These are phyloP conservation scores for Euryodendron excelsum DNA, from an alignment of 148 eudicot genomes.

Conservation along the genomic window DNA sequence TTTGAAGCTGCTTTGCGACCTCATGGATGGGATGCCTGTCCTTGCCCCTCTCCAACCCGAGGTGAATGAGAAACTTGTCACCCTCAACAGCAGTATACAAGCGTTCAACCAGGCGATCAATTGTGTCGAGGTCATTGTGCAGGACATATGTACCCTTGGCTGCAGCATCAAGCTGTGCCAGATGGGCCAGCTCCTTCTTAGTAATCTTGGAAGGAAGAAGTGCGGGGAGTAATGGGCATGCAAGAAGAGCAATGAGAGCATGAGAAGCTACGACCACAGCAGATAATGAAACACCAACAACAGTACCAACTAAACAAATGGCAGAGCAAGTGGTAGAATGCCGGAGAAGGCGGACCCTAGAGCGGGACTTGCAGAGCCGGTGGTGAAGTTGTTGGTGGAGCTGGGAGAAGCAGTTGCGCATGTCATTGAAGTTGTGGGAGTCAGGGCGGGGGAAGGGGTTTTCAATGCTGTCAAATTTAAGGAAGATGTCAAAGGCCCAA, in stretches of 20 bases:
- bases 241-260: constrained; percentile 60
- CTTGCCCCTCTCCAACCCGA: constrained; percentile 62
- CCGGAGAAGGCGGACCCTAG: constrained; percentile 36
- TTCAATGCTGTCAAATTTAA: constrained; percentile 46
- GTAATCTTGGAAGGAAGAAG: constrained; percentile 43
- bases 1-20: constrained; percentile 64
- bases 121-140: constrained; percentile 63
- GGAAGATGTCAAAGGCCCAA: constrained; percentile 48
- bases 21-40: constrained; percentile 63
- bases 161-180: constrained; percentile 66
- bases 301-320: constrained; percentile 54
- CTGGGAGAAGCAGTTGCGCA: constrained; percentile 53
- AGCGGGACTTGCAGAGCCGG: constrained; percentile 45
- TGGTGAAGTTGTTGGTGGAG: constrained; percentile 58
- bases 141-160: constrained; percentile 60
- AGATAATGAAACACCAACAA: constrained; percentile 49
- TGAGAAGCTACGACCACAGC: constrained; percentile 59
- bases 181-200: constrained; percentile 49
- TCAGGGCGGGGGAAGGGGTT: constrained; percentile 72
- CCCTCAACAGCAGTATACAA: constrained; percentile 54
- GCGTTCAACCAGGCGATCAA: constrained; percentile 63
- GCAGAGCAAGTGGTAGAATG: constrained; percentile 54
- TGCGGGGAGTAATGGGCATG: constrained; percentile 40
- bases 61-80: constrained; percentile 56
- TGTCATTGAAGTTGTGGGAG: constrained; percentile 48